Conservation (phyloP, 2,329 filamentous ascomycete species). For the Chaetomiaceae sp. region DNA sequence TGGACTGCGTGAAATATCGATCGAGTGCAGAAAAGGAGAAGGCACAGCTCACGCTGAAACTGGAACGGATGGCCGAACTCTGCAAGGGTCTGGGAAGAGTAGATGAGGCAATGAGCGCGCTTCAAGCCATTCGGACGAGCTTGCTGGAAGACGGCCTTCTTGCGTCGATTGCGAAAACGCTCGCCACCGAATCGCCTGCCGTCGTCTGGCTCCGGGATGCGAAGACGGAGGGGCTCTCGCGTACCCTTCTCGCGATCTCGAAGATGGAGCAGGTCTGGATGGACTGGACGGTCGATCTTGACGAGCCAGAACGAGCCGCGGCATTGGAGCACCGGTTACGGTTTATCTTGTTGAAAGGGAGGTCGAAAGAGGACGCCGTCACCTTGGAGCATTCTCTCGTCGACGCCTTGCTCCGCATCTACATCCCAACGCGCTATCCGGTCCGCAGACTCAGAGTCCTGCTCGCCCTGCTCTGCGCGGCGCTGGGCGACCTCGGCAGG, state of each 20-base stretch:
- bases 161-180: slow-evolving; percentile 45
- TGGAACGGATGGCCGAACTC: slow-evolving; percentile 62
- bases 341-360: slow-evolving; percentile 39
- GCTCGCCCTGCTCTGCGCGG: slow-evolving; percentile 44
- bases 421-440: slow-evolving; percentile 47
- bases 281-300: slow-evolving; percentile 52
- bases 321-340: slow-evolving; percentile 59
- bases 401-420: slow-evolving; percentile 46
- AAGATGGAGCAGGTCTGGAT: slow-evolving; percentile 54
- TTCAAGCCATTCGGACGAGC: slow-evolving; percentile 57
- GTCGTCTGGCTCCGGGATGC: slow-evolving; percentile 51
- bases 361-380: slow-evolving; percentile 32
- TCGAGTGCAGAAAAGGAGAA: slow-evolving; percentile 52
- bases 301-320: slow-evolving; percentile 49
- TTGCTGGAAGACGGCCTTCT: slow-evolving; percentile 57
- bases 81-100: slow-evolving; percentile 49
- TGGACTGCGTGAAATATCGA: slow-evolving; percentile 56
- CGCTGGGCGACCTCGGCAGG: slow-evolving; percentile 42
- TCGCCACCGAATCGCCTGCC: slow-evolving; percentile 47
- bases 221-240: slow-evolving; percentile 50
- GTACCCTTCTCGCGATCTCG: slow-evolving; percentile 56
- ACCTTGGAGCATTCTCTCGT: slow-evolving; percentile 44
- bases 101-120: slow-evolving; percentile 54
- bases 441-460: slow-evolving; percentile 50
- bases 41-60: slow-evolving; percentile 58